phyloP scores from a whole-genome alignment of 345 rosid genomes.

The Excoecaria cochinchinensis region DNA sequence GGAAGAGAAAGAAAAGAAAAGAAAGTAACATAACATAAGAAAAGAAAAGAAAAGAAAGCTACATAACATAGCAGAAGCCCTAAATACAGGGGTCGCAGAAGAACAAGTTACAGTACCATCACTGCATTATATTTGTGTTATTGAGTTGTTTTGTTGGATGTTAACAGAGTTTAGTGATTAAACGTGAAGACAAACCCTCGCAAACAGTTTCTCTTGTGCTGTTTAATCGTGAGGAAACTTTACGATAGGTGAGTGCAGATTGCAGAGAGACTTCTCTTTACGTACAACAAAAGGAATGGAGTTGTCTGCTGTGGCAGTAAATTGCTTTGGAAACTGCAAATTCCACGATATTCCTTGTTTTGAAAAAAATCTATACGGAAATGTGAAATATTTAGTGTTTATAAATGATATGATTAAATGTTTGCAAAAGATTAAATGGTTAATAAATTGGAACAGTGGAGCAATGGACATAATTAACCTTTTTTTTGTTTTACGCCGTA shows the following conservation, averaged over 20 bases:
- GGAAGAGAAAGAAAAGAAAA: neutral
- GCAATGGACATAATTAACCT: no score
- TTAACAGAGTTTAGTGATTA: neutral
- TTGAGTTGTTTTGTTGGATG: no score
- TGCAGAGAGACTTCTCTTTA: neutral
- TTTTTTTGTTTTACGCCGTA: no score
- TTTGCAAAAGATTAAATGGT: no score
- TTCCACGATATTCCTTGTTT: neutral
- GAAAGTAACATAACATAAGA: slow-evolving; percentile 25
- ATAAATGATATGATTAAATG: no score
- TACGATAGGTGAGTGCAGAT: neutral
- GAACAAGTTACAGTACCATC: slow-evolving; percentile 4
- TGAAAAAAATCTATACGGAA: no score
- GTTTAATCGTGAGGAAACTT: neutral
- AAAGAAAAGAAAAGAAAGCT: slow-evolving; percentile 28
- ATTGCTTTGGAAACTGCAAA: neutral
- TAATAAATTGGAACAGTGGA: no score
- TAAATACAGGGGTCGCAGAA: slow-evolving; percentile 13
- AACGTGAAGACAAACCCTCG: slow-evolving; percentile 13
- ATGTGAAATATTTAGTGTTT: no score
- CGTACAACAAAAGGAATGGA: slow-evolving; percentile 22
- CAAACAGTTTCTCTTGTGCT: slow-evolving; percentile 2
- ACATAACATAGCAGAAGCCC: slow-evolving; percentile 12
- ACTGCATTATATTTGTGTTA: neutral
- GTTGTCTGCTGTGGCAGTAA: no score